These are phyloP conservation scores for Puccinia triticina DNA, from an alignment of 1,284 basidiomycete genomes.

Conservation along the genomic window DNA sequence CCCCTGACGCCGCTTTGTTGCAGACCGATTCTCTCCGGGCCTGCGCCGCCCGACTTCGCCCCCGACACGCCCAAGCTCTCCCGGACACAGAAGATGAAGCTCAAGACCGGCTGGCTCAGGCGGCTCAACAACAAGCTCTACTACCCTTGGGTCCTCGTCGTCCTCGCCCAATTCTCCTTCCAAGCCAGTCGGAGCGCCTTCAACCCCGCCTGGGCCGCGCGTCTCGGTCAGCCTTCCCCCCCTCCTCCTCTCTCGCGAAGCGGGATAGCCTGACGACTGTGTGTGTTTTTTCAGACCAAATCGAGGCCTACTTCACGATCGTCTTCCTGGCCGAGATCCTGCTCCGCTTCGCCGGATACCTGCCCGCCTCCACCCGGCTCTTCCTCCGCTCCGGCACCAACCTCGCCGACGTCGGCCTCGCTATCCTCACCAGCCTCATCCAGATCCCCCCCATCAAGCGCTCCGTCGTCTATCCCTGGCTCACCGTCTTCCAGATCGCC, in stretches of 20 bases:
- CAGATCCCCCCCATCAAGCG: slow-evolving; percentile 75
- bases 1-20: too few relatives aligned
- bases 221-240: slow-evolving; percentile 45
- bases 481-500: slow-evolving; percentile 83
- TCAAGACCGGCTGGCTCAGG: slow-evolving; percentile 41
- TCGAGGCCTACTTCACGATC: slow-evolving; percentile 79
- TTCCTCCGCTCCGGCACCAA: slow-evolving; percentile 75
- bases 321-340: slow-evolving; percentile 87
- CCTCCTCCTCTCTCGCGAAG: neutral
- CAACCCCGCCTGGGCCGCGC: slow-evolving; percentile 64
- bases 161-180: slow-evolving; percentile 67
- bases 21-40: slow-evolving; percentile 61
- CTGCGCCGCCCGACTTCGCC: slow-evolving; percentile 14
- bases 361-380: slow-evolving; percentile 75
- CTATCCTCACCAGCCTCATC: slow-evolving; percentile 75
- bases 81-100: slow-evolving; percentile 56
- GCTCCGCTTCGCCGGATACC: slow-evolving; percentile 71
- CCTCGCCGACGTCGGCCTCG: slow-evolving; percentile 79
- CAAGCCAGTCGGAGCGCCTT: slow-evolving; percentile 75
- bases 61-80: slow-evolving; percentile 62
- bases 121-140: slow-evolving; percentile 37
- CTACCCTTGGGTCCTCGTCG: slow-evolving; percentile 66
- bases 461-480: slow-evolving; percentile 80
- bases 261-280: neutral
- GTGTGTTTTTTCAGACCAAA: slow-evolving; percentile 63